phyloP scores from a whole-genome alignment of 345 rosid genomes.

The Fremontodendron californicum region DNA sequence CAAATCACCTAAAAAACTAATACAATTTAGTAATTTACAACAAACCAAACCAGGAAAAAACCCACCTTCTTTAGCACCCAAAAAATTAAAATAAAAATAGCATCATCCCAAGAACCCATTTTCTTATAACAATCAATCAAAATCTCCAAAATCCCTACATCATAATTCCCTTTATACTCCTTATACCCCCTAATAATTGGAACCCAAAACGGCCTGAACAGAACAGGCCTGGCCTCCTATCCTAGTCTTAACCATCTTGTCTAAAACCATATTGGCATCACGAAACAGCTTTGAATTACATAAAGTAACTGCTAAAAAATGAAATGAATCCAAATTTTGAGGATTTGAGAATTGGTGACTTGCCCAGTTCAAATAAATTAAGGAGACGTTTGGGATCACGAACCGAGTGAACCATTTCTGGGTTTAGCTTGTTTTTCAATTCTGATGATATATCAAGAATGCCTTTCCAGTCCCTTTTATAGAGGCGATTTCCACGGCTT shows the following conservation, averaged over 20 bases:
- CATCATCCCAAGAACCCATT: conserved; percentile 40
- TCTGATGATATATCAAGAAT: conserved; percentile 35
- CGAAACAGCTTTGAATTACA: conserved; percentile 44
- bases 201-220: conserved; percentile 41
- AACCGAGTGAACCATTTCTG: conserved; percentile 59
- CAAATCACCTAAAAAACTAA: conserved; percentile 52
- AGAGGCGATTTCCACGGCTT: conserved; percentile 37
- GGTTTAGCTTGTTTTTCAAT: conserved; percentile 36
- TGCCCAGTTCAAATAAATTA: conserved; percentile 62
- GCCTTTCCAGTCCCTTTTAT: conserved; percentile 46
- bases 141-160: conserved; percentile 36
- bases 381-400: conserved; percentile 52
- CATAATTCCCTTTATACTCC: conserved; percentile 27
- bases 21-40: too few species aligned
- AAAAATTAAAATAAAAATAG: conserved; percentile 31
- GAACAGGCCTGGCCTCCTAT: too few species aligned
- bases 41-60: conserved; percentile 38
- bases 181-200: conserved; percentile 40
- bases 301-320: conserved; percentile 44
- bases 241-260: conserved; percentile 40
- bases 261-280: conserved; percentile 38
- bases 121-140: conserved; percentile 55
- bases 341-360: conserved; percentile 29
- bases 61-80: conserved; percentile 29
- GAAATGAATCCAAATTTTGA: conserved; percentile 48